Evolutionary conservation across 164 flowering plant species (phyloP).

Genomic region (Magnolia changhungtana): DNA sequence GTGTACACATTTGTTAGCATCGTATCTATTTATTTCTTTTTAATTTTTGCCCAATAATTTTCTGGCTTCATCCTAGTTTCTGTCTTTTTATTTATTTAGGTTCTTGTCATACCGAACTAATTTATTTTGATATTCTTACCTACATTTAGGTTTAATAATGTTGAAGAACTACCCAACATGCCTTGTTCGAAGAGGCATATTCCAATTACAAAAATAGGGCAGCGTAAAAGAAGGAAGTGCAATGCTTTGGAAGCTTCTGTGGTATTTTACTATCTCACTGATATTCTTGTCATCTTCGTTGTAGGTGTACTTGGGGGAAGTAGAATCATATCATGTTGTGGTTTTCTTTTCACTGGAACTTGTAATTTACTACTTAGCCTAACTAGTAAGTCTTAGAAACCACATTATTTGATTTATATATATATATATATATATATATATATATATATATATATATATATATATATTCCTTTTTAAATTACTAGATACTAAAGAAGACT

Average conservation of each 20-base stretch:
- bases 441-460: no score
- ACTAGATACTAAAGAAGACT: no score
- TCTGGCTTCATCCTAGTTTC: not conserved
- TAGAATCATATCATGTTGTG: not conserved
- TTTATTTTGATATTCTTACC: not conserved
- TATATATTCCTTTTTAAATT: no score
- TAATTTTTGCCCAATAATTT: not conserved
- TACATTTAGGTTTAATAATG: conserved; percentile 39
- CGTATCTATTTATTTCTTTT: not conserved
- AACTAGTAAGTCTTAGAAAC: no score
- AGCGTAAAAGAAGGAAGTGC: conserved; percentile 50
- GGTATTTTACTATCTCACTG: conserved; percentile 26
- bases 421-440: no score
- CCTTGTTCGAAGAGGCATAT: conserved; percentile 48
- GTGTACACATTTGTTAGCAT: not conserved
- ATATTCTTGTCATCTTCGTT: not conserved
- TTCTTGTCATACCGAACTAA: not conserved
- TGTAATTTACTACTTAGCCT: no score
- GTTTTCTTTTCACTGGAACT: no score
- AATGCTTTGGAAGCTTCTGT: conserved; percentile 19
- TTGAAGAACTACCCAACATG: conserved; percentile 33
- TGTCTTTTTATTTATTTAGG: conserved; percentile 1
- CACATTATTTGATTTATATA: no score
- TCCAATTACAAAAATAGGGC: conserved; percentile 30
- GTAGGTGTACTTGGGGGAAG: not conserved